These are phyloP conservation scores for Breviolum minutum DNA, from an alignment of 73 alveolate genomes.

Conservation along the genomic window DNA sequence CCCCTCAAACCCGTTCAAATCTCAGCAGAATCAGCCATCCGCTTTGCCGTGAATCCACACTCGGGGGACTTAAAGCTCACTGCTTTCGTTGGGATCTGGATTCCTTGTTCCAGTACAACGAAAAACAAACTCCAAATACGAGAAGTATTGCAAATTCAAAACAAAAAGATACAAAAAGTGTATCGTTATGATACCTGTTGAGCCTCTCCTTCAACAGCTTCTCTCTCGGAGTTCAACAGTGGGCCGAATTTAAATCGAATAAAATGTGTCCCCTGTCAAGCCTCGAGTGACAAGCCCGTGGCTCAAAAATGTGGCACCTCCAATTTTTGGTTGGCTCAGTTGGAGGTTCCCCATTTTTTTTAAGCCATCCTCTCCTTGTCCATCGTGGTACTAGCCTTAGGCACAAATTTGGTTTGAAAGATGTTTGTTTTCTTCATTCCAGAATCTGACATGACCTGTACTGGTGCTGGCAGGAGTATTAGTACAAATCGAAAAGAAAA, in stretches of 20 bases:
- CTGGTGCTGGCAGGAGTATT: too few species aligned
- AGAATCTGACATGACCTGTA: too few species aligned
- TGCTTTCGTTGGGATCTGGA: neutral
- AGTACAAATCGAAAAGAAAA: too few species aligned
- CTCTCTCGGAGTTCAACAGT: neutral
- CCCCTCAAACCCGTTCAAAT: too few species aligned
- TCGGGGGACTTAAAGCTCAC: neutral
- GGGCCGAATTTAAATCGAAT: neutral
- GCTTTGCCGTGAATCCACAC: neutral
- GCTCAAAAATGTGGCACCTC: neutral
- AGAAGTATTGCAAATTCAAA: too few species aligned
- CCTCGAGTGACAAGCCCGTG: slow-evolving; percentile 8
- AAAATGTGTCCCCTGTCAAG: neutral
- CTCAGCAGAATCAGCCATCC: neutral
- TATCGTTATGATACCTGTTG: neutral
- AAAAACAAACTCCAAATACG: neutral
- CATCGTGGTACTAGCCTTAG: too few species aligned
- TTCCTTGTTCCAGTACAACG: neutral
- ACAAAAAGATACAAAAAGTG: neutral
- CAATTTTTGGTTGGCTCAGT: neutral
- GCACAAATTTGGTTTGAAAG: too few species aligned
- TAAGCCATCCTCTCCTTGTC: neutral
- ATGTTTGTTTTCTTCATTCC: too few species aligned
- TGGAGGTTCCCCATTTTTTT: neutral
- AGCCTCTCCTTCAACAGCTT: neutral